phyloP scores from a whole-genome alignment of 2,329 filamentous ascomycete genomes.

The Alternaria infectoria region DNA sequence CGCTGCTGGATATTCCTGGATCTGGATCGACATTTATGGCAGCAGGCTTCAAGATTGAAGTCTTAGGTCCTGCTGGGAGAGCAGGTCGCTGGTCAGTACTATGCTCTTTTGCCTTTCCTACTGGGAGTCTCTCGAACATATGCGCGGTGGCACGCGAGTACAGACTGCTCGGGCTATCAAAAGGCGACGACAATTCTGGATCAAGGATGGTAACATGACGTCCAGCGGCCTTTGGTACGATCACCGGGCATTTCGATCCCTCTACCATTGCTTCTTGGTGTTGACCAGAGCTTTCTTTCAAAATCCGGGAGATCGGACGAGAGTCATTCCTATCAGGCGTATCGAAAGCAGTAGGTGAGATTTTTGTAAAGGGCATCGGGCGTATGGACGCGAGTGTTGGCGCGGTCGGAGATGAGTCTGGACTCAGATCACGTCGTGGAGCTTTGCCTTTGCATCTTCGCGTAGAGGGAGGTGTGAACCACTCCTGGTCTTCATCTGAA shows the following conservation, averaged over 20 bases:
- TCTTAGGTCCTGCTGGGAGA: neutral
- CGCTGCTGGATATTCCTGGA: neutral
- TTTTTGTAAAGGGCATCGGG: neutral
- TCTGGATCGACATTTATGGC: neutral
- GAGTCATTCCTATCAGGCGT: neutral
- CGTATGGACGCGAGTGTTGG: neutral
- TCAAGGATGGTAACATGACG: neutral
- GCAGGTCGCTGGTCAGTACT: neutral
- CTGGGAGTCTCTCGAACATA: neutral
- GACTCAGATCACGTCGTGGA: neutral
- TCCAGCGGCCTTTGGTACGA: neutral
- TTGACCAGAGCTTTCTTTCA: neutral
- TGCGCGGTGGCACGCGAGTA: neutral
- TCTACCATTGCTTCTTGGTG: neutral
- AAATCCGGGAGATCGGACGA: neutral
- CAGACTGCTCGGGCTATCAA: neutral
- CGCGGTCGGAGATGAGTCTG: neutral
- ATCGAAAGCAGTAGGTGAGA: neutral
- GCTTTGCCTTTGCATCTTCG: constrained; percentile 4
- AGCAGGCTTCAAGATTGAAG: neutral
- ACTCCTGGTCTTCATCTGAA: constrained; percentile 16
- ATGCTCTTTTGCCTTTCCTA: neutral
- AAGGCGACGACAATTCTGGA: neutral
- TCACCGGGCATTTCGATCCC: neutral
- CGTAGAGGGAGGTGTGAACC: constrained; percentile 24